phyloP scores from a whole-genome alignment of 139 green algal species.

The Spirogloea muscicola region DNA sequence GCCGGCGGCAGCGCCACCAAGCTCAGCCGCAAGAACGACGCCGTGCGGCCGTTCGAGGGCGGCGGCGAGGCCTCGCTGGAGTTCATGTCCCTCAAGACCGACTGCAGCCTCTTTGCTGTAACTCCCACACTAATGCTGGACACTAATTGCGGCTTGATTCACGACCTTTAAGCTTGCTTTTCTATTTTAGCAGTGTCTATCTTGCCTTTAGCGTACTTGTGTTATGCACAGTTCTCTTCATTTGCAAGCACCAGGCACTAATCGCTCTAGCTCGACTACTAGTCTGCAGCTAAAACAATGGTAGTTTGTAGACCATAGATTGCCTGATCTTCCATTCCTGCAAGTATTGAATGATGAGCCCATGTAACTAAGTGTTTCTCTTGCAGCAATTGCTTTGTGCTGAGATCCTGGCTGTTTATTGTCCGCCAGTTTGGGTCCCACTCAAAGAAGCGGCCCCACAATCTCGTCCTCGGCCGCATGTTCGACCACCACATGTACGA shows the following conservation, averaged over 20 bases:
- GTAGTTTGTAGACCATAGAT: too few relatives aligned
- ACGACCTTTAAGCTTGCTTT: too few relatives aligned
- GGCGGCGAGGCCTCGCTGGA: slow-evolving; percentile 25
- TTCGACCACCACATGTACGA: slow-evolving; percentile 87
- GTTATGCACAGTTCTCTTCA: not conserved
- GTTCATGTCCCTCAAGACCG: slow-evolving; percentile 20
- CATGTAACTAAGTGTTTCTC: too few relatives aligned
- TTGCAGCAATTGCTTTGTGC: not conserved
- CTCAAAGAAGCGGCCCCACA: slow-evolving; percentile 95
- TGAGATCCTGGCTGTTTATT: not conserved
- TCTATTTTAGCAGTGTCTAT: not conserved
- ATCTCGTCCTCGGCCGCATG: slow-evolving; percentile 84
- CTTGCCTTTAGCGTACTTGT: not conserved
- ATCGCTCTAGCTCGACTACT: not conserved
- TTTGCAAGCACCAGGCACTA: not conserved
- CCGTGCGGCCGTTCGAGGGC: slow-evolving; percentile 31
- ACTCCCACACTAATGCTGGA: not conserved
- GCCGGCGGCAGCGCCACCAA: slow-evolving; percentile 9
- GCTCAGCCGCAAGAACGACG: slow-evolving; percentile 25
- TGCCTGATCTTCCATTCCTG: too few relatives aligned
- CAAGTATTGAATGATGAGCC: too few relatives aligned
- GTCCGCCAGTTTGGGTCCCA: slow-evolving; percentile 84
- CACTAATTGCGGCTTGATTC: not conserved
- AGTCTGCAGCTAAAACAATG: too few relatives aligned
- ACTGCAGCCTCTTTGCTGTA: slow-evolving; percentile 42